A percentile compares a stretch with the other conserved stretches of the same genome.
These are phyloP conservation scores for Colletotrichum echinochloae DNA, from an alignment of 2,329 filamentous ascomycete genomes.

Conservation along the genomic window DNA sequence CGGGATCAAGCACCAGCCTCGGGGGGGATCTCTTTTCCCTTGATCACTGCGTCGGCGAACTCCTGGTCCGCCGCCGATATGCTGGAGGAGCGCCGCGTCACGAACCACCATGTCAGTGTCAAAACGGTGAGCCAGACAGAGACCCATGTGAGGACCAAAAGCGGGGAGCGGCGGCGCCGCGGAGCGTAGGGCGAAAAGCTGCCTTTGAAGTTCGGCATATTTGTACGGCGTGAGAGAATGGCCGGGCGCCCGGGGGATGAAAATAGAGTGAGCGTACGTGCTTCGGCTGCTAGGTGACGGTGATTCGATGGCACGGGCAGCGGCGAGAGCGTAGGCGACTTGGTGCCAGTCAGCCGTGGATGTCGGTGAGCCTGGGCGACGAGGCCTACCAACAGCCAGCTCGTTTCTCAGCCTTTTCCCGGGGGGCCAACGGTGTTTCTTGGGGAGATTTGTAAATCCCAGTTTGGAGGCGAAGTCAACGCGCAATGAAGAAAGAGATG, in stretches of 20 bases:
- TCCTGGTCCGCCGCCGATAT: neutral
- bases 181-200: slow-evolving; percentile 37
- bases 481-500: neutral
- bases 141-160: slow-evolving; percentile 39
- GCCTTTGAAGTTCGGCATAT: slow-evolving; percentile 23
- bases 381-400: neutral
- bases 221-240: neutral
- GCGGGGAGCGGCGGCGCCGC: slow-evolving; percentile 29
- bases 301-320: slow-evolving; percentile 8
- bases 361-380: neutral
- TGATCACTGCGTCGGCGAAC: slow-evolving; percentile 29
- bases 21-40: slow-evolving; percentile 33
- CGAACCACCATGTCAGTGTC: slow-evolving; percentile 38
- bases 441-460: neutral
- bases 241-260: neutral
- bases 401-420: neutral
- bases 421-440: neutral
- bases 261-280: neutral
- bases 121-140: slow-evolving; percentile 37
- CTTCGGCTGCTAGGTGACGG: neutral
- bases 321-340: neutral
- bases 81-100: slow-evolving; percentile 16
- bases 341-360: neutral
- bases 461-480: neutral
- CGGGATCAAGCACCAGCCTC: slow-evolving; percentile 4